Base-by-base conservation (phyloP, 164 flowering plant species). In the Euptelea pleiosperma region DNA sequence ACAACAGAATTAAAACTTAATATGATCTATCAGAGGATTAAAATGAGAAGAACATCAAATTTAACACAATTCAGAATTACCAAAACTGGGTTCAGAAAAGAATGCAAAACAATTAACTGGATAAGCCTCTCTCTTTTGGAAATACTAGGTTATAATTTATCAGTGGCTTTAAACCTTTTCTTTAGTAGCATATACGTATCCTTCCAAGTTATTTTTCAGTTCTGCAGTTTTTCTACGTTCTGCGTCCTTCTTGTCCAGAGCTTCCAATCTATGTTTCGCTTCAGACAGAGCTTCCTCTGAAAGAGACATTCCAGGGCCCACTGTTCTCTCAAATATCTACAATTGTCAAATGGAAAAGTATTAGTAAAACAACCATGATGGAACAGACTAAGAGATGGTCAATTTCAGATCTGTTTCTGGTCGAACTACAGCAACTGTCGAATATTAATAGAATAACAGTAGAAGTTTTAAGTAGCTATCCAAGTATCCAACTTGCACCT, bases 161-260 rank as follows among this genome's bases (percentile, higher is more conserved):
- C 1, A 59, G 41, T n/a, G 24, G 33, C 40, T 54, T 34, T 64
- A 19, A 44, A 89, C 99, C 96, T 94, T 87, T 60, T 94, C 99
- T 73, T 71, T 89, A n/a, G 91, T 89, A 35, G 87, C 67, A 70
- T 94, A 94, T 40, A 94, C 87, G 74, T 89, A 94, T 25, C 79
- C 84, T 76, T 94, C 99, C 70, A 94, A 74, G 72, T 82, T 79
- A 72, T 94, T 94, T 66, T 94, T 94, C 36, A 91, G 70, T 74
- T 94, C 99, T 14, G 95, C 98, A 28, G 97, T 94, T 71, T 86
- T 84, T 70, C 85, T 84, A 52, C 99, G 74, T 64, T 91, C 96
- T 3, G 83, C 85, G 64, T 91, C 98, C 68, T 78, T 91, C 70
- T 78, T 85, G 75, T 89, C 87, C 63, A 91, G 70, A 61, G 76